A percentile compares a stretch with the other conserved stretches of the same genome.
Evolutionary conservation across 2,329 filamentous ascomycete genomes (phyloP).

Genomic region (Fusarium sambucinum): DNA sequence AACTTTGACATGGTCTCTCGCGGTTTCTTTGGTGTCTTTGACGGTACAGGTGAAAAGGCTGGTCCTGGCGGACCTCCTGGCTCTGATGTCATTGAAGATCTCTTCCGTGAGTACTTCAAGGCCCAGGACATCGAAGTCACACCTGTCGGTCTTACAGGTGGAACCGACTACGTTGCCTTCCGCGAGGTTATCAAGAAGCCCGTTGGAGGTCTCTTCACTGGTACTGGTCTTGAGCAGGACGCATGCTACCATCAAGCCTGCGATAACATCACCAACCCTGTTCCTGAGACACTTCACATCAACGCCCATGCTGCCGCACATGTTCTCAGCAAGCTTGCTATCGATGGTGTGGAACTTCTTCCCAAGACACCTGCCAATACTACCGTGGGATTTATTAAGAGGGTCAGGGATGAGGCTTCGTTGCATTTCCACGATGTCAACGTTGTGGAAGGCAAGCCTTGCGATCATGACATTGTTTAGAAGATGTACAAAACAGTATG

Average conservation of each 20-base stretch:
- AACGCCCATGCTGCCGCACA: constrained; percentile 61
- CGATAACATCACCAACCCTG: constrained; percentile 55
- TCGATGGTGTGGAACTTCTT: constrained; percentile 42
- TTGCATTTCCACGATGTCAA: constrained; percentile 39
- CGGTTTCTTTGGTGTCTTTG: constrained; percentile 54
- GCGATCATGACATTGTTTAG: constrained; percentile 46
- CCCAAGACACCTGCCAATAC: constrained; percentile 41
- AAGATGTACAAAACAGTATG: no score
- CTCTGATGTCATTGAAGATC: constrained; percentile 51
- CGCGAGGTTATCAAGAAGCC: constrained; percentile 64
- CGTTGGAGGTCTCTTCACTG: constrained; percentile 69
- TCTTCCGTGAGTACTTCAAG: constrained; percentile 52
- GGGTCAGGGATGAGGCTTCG: constrained; percentile 32
- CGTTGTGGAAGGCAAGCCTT: constrained; percentile 32
- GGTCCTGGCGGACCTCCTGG: constrained; percentile 53
- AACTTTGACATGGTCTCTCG: constrained; percentile 58
- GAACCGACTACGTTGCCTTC: constrained; percentile 73
- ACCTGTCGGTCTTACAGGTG: constrained; percentile 53
- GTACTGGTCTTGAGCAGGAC: constrained; percentile 50
- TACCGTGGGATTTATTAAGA: constrained; percentile 35
- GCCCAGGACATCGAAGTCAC: constrained; percentile 51
- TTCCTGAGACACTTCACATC: constrained; percentile 51
- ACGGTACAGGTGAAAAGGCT: constrained; percentile 52
- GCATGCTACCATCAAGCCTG: constrained; percentile 54
- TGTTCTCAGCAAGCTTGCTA: constrained; percentile 50